Conservation (phyloP, 495 filamentous ascomycete genomes). For the Daldinia caldariorum region DNA sequence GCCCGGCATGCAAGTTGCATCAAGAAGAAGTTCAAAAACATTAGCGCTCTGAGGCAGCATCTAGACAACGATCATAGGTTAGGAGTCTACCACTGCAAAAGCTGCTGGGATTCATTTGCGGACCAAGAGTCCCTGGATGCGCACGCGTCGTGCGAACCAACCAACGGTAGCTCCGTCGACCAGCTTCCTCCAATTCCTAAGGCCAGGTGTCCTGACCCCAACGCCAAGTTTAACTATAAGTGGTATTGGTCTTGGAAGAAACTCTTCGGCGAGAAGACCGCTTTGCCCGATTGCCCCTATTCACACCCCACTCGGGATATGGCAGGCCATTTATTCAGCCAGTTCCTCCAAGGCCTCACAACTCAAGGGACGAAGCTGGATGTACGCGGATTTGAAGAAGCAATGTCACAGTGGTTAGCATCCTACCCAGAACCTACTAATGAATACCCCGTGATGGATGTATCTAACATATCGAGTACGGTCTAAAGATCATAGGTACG, state of each 20-base stretch:
- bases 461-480: neutral
- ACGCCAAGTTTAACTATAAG: conserved; percentile 34
- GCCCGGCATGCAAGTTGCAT: conserved; percentile 13
- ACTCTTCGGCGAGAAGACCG: conserved; percentile 25
- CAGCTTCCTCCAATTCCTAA: conserved; percentile 24
- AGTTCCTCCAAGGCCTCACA: neutral
- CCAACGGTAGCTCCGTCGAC: conserved; percentile 28
- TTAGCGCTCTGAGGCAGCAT: conserved; percentile 37
- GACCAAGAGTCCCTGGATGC: conserved; percentile 5
- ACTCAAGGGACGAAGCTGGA: neutral
- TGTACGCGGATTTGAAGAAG: neutral
- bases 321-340: neutral
- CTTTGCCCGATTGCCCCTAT: conserved; percentile 32
- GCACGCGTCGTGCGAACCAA: conserved; percentile 26
- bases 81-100: conserved; percentile 18
- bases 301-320: conserved; percentile 31
- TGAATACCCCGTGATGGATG: neutral
- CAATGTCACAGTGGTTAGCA: neutral
- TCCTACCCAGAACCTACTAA: neutral
- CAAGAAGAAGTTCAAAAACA: conserved; percentile 27
- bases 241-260: conserved; percentile 39
- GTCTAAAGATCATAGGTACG: neutral
- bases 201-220: neutral
- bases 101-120: conserved; percentile 29
- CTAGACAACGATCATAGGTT: conserved; percentile 32